These are phyloP conservation scores for Curvularia spicifera DNA, from an alignment of 2,329 filamentous ascomycete genomes.

Conservation along the genomic window DNA sequence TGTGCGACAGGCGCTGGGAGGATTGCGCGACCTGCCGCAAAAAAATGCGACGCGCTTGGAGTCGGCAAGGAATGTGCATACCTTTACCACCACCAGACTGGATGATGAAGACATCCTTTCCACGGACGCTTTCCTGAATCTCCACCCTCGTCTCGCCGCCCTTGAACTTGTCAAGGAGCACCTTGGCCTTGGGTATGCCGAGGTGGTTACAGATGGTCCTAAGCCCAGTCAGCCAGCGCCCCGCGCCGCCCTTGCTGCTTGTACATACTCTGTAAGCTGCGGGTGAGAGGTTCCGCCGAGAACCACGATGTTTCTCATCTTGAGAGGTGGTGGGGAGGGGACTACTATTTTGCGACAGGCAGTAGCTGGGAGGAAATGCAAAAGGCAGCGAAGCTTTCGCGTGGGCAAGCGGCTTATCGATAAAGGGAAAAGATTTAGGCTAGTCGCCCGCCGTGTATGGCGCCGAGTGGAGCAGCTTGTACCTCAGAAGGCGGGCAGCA, in stretches of 20 bases:
- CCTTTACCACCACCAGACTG: conserved; percentile 84
- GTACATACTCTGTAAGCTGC: conserved; percentile 70
- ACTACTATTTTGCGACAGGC: conserved; percentile 16
- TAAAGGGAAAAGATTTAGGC: conserved; percentile 12
- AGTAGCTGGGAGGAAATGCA: conserved; percentile 7
- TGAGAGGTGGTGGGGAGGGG: conserved; percentile 48
- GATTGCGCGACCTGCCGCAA: background rate
- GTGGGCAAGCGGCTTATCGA: conserved; percentile 17
- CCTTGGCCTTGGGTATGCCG: conserved; percentile 82
- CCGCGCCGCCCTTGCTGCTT: background rate
- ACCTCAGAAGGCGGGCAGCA: conserved; percentile 45
- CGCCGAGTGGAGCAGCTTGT: conserved; percentile 28
- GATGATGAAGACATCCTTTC: conserved; percentile 97
- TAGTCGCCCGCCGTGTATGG: conserved; percentile 25
- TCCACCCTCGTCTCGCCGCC: conserved; percentile 95
- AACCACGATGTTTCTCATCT: conserved; percentile 95
- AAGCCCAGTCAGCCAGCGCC: conserved; percentile 15
- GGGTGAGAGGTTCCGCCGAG: conserved; percentile 94
- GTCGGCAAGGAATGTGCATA: conserved; percentile 14
- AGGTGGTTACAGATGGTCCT: conserved; percentile 82
- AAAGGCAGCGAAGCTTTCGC: conserved; percentile 13
- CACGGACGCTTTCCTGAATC: conserved; percentile 93
- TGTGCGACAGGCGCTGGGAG: conserved; percentile 2
- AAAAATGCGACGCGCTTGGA: conserved; percentile 6
- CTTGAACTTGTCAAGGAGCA: conserved; percentile 88